These are phyloP conservation scores for Vitis labrusca DNA, from an alignment of 164 flowering plant species.

Conservation along the genomic window DNA sequence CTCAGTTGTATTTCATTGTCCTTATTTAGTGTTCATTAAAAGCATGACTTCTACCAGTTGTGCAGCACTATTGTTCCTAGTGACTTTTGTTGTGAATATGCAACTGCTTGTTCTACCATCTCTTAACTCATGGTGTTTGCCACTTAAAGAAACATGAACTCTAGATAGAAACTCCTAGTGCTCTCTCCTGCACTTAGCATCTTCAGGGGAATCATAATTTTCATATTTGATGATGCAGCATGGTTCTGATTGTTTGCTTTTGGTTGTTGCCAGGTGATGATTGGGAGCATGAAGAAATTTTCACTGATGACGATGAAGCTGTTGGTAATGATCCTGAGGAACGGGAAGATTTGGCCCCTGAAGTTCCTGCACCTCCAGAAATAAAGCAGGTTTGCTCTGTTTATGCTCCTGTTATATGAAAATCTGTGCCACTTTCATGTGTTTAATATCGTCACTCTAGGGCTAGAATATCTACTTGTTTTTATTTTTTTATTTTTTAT, in stretches of 20 bases:
- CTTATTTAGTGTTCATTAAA: too few relatives aligned
- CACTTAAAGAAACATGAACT: too few relatives aligned
- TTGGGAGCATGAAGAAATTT: conserved; percentile 99
- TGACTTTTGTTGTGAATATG: background rate
- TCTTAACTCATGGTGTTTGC: background rate
- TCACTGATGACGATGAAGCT: conserved; percentile 99
- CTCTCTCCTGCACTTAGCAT: background rate
- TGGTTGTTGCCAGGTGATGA: conserved; percentile 73
- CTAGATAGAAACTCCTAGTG: background rate
- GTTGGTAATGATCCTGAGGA: conserved; percentile 87
- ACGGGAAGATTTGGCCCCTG: conserved; percentile 91
- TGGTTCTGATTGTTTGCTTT: background rate
- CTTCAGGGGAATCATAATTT: background rate
- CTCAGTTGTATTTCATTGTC: too few relatives aligned
- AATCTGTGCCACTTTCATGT: background rate
- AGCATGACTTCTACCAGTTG: too few relatives aligned
- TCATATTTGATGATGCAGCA: conserved; percentile 4
- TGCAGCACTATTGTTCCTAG: too few relatives aligned
- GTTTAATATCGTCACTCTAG: background rate
- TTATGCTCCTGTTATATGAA: background rate
- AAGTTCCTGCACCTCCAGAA: conserved; percentile 98
- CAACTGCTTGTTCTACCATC: background rate
- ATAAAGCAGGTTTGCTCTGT: conserved; percentile 67
- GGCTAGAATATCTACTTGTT: background rate
- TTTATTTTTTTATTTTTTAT: conserved; percentile 1